These are phyloP conservation scores for Amoebophrya sp. DNA, from an alignment of 169 alveolate species.

Conservation along the genomic window DNA sequence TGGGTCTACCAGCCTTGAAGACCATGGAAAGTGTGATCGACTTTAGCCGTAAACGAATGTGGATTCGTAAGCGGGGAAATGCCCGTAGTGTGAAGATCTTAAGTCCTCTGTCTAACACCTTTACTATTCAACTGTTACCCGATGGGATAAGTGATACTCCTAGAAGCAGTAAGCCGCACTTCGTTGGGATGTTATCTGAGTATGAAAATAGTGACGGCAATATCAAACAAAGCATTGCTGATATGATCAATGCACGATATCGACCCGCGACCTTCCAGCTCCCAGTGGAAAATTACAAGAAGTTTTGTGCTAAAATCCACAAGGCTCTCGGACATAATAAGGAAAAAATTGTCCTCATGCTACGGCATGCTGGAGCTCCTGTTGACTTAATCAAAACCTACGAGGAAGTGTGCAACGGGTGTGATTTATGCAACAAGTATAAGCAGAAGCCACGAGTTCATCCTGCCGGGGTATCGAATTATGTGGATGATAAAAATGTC, in stretches of 20 bases:
- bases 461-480: neutral
- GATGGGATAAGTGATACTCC: neutral
- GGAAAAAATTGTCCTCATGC: neutral
- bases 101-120: neutral
- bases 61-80: neutral
- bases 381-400: neutral
- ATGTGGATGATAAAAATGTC: neutral
- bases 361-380: neutral
- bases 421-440: neutral
- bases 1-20: neutral
- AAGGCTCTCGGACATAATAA: neutral
- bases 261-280: neutral
- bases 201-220: neutral
- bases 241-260: neutral
- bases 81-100: neutral
- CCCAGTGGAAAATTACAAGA: neutral
- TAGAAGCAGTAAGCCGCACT: neutral
- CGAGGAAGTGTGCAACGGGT: neutral
- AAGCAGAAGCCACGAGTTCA: neutral
- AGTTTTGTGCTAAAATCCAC: neutral
- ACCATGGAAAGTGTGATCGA: neutral
- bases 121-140: neutral
- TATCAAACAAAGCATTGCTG: neutral
- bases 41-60: neutral
- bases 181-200: neutral